Base-by-base conservation (phyloP, 768 basidiomycete genomes). In the Boletus sensibilis region DNA sequence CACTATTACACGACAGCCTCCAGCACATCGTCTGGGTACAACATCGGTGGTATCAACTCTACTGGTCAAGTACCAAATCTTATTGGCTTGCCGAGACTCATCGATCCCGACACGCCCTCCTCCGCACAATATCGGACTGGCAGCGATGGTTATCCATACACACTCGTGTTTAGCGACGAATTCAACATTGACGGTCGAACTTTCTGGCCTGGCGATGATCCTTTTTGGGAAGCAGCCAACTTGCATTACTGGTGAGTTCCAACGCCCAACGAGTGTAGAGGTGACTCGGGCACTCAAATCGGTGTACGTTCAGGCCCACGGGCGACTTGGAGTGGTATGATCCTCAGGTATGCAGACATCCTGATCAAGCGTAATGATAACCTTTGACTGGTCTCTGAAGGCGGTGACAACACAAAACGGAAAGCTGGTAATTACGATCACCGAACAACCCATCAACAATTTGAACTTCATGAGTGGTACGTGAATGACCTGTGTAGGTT, bases 121-220 rank as follows among this genome's bases (percentile, higher is more conserved):
- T 69, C 74, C 12, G 88, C 75, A 9, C 69, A 74, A 54, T 81
- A 82, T 34, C 79, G 86, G 12, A 81, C 75, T 3, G 91, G 89
- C 20, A 76, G 79, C 4, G 92, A 97, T 66, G 95, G 94, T 3
- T 77, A 87, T 54, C 72, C 78, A 9, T 95, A 92, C 67, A 76
- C 86, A 52, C 83, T 99, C 31, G 88, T 92, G 2, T 98, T 94
- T 75, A 92, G 90, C 53, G 90, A 92, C 69, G 90, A 92, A 72
- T 96, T 86, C 79, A 86, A 84, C 76, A 82, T 59, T 68, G 88
- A 77, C 61, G 94, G 78, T 59, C 85, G 68, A 74, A 90, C 79
- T 71, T 90, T 84, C 80, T 94, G 62, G 81, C 89, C 73, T 68
- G 96, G 80, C 66, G 96, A 87, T 76, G 94, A 81, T 79, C 84